These are phyloP conservation scores for Hordeum marinum DNA, from an alignment of 176 grass and related monocot genomes.

Conservation along the genomic window DNA sequence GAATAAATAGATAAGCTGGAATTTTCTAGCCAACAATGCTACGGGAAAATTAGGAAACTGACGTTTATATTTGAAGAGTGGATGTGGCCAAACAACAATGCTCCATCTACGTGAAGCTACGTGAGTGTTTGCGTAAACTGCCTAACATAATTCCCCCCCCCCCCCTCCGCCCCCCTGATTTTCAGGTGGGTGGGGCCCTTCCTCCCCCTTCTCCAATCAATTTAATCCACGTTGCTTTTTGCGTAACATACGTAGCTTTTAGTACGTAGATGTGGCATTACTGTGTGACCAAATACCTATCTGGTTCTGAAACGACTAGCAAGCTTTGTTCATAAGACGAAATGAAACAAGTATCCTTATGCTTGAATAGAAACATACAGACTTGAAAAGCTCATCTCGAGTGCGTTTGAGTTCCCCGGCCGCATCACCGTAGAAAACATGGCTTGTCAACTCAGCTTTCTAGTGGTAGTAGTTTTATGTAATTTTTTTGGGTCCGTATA, in stretches of 20 bases:
- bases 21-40: not conserved
- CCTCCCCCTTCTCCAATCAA: too few species aligned
- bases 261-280: too few species aligned
- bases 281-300: not conserved
- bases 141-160: too few species aligned
- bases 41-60: not conserved
- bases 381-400: conserved; percentile 95
- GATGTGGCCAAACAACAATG: not conserved
- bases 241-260: too few species aligned
- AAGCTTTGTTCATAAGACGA: not conserved
- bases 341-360: too few species aligned
- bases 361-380: not conserved
- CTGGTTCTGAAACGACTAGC: not conserved
- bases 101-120: too few species aligned
- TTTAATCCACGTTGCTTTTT: too few species aligned
- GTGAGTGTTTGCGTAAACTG: too few species aligned
- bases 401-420: conserved; percentile 68
- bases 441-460: conserved; percentile 79
- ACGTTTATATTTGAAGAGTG: not conserved
- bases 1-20: not conserved
- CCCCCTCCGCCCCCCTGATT: too few species aligned
- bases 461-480: too few species aligned
- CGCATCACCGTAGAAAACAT: conserved; percentile 75
- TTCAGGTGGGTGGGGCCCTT: too few species aligned
- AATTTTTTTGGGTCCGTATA: too few species aligned